phyloP scores from a whole-genome alignment of 1,139 yeast species.

The Nakaseomyces nivariensis region DNA sequence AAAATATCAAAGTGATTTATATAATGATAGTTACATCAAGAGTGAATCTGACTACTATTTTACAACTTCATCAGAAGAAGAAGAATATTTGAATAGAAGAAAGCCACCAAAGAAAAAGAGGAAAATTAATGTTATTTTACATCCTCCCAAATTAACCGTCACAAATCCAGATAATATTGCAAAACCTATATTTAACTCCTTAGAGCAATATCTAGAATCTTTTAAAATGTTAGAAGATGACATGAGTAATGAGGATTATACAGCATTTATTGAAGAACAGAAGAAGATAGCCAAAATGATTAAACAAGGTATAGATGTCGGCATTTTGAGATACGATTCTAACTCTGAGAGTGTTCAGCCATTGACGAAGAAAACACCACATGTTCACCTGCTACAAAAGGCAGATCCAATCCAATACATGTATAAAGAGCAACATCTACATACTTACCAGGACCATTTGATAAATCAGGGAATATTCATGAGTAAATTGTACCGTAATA shows the following conservation, averaged over 20 bases:
- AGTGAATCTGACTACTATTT: constrained; percentile 16
- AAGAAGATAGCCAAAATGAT: constrained; percentile 37
- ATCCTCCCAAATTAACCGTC: constrained; percentile 50
- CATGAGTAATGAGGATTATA: constrained; percentile 36
- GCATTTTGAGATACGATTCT: constrained; percentile 38
- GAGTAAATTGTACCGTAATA: constrained; percentile 61
- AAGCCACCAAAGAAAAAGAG: constrained; percentile 18
- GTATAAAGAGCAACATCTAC: constrained; percentile 32
- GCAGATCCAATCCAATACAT: constrained; percentile 25
- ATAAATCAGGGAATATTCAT: constrained; percentile 66
- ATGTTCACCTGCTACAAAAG: constrained; percentile 32
- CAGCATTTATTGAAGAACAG: constrained; percentile 41
- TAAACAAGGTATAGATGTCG: constrained; percentile 43
- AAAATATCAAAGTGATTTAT: not conserved
- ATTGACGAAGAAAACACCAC: constrained; percentile 35
- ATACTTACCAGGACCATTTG: constrained; percentile 62
- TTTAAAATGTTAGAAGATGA: constrained; percentile 54
- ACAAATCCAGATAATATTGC: constrained; percentile 71
- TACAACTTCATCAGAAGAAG: constrained; percentile 28
- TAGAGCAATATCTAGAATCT: constrained; percentile 40
- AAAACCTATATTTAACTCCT: constrained; percentile 32
- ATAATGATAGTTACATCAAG: not conserved
- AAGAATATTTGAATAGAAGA: constrained; percentile 10
- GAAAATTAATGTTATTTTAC: constrained; percentile 31
- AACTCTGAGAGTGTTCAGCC: constrained; percentile 38